These are phyloP conservation scores for Botrytis byssoidea DNA, from an alignment of 2,329 filamentous ascomycete genomes.

Conservation along the genomic window DNA sequence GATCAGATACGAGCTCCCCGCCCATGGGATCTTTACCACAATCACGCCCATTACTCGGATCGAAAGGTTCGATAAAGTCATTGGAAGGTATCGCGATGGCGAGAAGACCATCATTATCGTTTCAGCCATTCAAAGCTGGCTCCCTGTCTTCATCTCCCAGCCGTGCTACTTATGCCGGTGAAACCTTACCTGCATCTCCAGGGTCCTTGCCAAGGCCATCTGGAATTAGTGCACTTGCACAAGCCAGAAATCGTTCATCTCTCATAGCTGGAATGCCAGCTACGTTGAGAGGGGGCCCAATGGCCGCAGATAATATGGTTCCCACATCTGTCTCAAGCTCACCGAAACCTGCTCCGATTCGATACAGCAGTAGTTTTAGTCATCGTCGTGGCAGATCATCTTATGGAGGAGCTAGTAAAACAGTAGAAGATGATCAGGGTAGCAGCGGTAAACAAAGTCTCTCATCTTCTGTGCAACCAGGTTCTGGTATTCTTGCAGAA, in stretches of 20 bases:
- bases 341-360: constrained; percentile 72
- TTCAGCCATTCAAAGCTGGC: constrained; percentile 94
- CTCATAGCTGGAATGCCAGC: constrained; percentile 74
- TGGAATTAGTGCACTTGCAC: constrained; percentile 50
- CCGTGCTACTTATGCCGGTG: constrained; percentile 37
- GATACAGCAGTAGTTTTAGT: constrained; percentile 92
- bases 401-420: constrained; percentile 67
- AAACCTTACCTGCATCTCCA: constrained; percentile 51
- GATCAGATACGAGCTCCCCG: constrained; percentile 59
- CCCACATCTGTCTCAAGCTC: constrained; percentile 70
- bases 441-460: constrained; percentile 81
- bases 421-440: constrained; percentile 67
- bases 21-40: constrained; percentile 52
- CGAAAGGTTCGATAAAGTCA: constrained; percentile 41
- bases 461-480: constrained; percentile 68
- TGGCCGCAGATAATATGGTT: constrained; percentile 58
- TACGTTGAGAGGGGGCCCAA: constrained; percentile 65
- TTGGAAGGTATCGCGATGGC: constrained; percentile 52
- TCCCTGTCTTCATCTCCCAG: constrained; percentile 86
- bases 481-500: constrained; percentile 76
- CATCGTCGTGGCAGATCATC: constrained; percentile 78
- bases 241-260: constrained; percentile 68
- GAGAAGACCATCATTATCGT: constrained; percentile 80
- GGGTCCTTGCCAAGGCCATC: constrained; percentile 51
- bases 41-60: constrained; percentile 35